A percentile compares a stretch with the other conserved stretches of the same genome.
These are phyloP conservation scores for Lecanoromycetidae sp. DNA, from an alignment of 2,329 filamentous ascomycete species.

Conservation along the genomic window DNA sequence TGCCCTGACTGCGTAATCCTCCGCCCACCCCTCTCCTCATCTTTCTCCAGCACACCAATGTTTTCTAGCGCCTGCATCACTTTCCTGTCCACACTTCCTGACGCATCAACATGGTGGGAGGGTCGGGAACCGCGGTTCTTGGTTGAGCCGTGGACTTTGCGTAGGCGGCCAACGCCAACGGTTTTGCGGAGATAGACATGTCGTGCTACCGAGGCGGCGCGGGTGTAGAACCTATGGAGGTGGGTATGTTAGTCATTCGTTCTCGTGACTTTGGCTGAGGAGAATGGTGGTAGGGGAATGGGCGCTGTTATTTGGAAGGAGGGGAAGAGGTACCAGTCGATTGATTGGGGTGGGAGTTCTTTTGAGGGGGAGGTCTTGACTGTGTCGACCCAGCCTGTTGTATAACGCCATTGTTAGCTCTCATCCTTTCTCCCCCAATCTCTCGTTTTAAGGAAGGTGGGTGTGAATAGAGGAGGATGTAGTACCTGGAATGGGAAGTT, in stretches of 20 bases:
- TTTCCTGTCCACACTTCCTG: slow-evolving; percentile 93
- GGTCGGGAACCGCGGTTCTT: slow-evolving; percentile 94
- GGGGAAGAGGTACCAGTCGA: slow-evolving; percentile 73
- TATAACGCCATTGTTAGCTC: background rate
- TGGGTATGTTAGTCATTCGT: no score
- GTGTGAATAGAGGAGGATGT: slow-evolving; percentile 26
- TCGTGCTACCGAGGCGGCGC: slow-evolving; percentile 87
- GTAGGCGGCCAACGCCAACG: slow-evolving; percentile 92
- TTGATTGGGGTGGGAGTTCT: slow-evolving; percentile 95
- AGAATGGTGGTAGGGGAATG: background rate
- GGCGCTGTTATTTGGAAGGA: background rate
- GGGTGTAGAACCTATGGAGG: slow-evolving; percentile 66
- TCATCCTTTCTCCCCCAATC: no score
- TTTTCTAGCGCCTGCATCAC: slow-evolving; percentile 96
- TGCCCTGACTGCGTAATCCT: slow-evolving; percentile 96
- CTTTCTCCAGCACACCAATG: slow-evolving; percentile 94
- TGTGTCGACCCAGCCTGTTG: slow-evolving; percentile 89
- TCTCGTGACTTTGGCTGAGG: no score
- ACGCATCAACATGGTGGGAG: slow-evolving; percentile 90
- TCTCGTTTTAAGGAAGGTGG: background rate
- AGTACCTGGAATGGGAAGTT: slow-evolving; percentile 57
- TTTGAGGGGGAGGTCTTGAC: slow-evolving; percentile 96
- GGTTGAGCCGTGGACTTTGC: slow-evolving; percentile 88
- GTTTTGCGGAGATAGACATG: slow-evolving; percentile 99
- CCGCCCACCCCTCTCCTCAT: slow-evolving; percentile 97